Evolutionary conservation across 208 protist species (phyloP).

Genomic region (Wallacemonas sp.): DNA sequence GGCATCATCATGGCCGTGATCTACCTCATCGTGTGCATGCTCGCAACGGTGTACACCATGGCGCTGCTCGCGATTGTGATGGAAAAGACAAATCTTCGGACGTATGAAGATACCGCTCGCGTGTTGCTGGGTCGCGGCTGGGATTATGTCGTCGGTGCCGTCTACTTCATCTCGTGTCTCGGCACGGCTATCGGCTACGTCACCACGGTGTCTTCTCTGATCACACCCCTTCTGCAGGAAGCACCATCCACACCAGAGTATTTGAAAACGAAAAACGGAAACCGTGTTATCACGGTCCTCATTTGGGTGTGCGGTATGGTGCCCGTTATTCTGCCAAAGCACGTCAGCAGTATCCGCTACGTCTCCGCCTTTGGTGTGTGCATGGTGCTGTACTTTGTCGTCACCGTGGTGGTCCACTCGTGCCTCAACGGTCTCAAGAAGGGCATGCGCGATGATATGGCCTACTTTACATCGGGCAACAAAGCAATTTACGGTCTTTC

Average conservation of each 20-base stretch:
- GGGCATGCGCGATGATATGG: constrained; percentile 34
- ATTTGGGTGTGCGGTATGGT: constrained; percentile 68
- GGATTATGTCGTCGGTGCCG: constrained; percentile 70
- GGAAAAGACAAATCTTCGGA: constrained; percentile 49
- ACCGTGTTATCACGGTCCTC: constrained; percentile 35
- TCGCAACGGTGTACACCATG: constrained; percentile 65
- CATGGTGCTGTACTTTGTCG: constrained; percentile 75
- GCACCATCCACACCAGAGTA: constrained; percentile 35
- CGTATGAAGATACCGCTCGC: constrained; percentile 55
- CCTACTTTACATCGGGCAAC: constrained; percentile 50
- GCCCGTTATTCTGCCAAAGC: constrained; percentile 67
- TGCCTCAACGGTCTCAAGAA: constrained; percentile 38
- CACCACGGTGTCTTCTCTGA: constrained; percentile 57
- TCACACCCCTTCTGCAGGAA: constrained; percentile 48
- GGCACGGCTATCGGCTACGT: constrained; percentile 79
- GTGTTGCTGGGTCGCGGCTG: constrained; percentile 46
- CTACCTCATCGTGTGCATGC: constrained; percentile 55
- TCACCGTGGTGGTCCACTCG: constrained; percentile 59
- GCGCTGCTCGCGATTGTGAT: constrained; percentile 48
- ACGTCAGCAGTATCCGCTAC: constrained; percentile 81
- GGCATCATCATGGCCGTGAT: constrained; percentile 63
- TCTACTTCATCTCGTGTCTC: constrained; percentile 64
- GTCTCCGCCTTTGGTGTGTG: constrained; percentile 61
- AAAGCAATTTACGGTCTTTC: constrained; percentile 53
- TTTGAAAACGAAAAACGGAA: constrained; percentile 38